A percentile compares a stretch with the other conserved stretches of the same genome.
phyloP scores from a whole-genome alignment of 1,284 basidiomycete genomes.

The Ceratobasidium sp. region DNA sequence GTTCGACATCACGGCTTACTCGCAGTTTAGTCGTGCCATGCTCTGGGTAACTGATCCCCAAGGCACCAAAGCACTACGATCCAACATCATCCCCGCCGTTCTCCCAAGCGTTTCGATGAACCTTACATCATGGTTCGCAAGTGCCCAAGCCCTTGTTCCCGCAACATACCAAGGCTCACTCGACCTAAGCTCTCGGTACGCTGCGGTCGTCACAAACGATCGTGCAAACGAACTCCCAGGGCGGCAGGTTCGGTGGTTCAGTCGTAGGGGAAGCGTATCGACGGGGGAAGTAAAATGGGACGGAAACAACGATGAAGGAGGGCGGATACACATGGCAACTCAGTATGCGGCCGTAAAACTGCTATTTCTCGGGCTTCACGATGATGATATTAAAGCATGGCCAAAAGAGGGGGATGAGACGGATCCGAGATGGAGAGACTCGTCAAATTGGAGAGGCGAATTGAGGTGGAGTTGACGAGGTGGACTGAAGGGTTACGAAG shows the following conservation, averaged over 20 bases:
- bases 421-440: not conserved
- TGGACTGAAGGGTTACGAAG: no score
- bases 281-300: not conserved
- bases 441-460: no score
- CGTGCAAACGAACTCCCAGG: not conserved
- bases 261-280: not conserved
- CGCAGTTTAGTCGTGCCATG: not conserved
- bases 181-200: not conserved
- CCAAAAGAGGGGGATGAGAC: constrained; percentile 1
- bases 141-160: not conserved
- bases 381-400: constrained; percentile 2
- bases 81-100: not conserved
- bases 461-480: no score
- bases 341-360: not conserved
- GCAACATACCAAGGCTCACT: constrained; percentile 5
- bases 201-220: not conserved
- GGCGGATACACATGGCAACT: not conserved
- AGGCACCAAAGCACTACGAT: not conserved
- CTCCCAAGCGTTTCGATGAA: not conserved
- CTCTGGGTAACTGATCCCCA: not conserved
- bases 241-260: not conserved
- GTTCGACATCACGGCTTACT: not conserved
- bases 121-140: not conserved
- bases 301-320: not conserved
- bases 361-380: constrained; percentile 16